A percentile compares a stretch with the other conserved stretches of the same genome.
Conservation (phyloP, 352 stramenopile species). For the Phytophthora citrophthora region DNA sequence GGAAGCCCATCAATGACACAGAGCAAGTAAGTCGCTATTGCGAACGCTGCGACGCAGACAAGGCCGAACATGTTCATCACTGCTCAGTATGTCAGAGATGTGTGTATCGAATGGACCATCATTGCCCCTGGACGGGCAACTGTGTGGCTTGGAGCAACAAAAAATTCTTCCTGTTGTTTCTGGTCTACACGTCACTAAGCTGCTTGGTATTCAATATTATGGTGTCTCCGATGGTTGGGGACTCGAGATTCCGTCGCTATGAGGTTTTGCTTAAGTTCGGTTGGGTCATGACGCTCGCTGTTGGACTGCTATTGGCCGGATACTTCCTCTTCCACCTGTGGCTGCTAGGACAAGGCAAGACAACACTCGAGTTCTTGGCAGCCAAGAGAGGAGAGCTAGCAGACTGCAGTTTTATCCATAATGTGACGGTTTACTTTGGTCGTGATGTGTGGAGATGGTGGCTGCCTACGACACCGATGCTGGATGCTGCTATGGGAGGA, state of each 20-base stretch:
- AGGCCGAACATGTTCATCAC: conserved; percentile 70
- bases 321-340: conserved; percentile 85
- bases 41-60: conserved; percentile 74
- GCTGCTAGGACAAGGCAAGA: conserved; percentile 65
- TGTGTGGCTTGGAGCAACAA: conserved; percentile 89
- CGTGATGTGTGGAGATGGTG: conserved; percentile 56
- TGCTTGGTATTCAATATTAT: conserved; percentile 68
- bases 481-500: conserved; percentile 39
- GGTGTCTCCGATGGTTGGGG: conserved; percentile 35
- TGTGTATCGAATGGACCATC: conserved; percentile 87
- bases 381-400: conserved; percentile 57
- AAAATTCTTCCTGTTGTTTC: conserved; percentile 84
- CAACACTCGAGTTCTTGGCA: conserved; percentile 80
- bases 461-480: conserved; percentile 55
- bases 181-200: conserved; percentile 76
- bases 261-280: conserved; percentile 44
- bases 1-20: conserved; percentile 10
- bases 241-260: conserved; percentile 4
- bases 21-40: conserved; percentile 62
- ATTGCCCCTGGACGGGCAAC: conserved; percentile 87
- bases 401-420: conserved; percentile 49
- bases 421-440: conserved; percentile 76
- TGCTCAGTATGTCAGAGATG: conserved; percentile 80
- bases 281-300: conserved; percentile 55
- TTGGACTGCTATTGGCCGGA: conserved; percentile 63